Percentiles rank a stretch among this genome's conserved stretches.
phyloP scores from a whole-genome alignment of 202 grass and related monocot genomes.

The Cymbopogon flexuosus region DNA sequence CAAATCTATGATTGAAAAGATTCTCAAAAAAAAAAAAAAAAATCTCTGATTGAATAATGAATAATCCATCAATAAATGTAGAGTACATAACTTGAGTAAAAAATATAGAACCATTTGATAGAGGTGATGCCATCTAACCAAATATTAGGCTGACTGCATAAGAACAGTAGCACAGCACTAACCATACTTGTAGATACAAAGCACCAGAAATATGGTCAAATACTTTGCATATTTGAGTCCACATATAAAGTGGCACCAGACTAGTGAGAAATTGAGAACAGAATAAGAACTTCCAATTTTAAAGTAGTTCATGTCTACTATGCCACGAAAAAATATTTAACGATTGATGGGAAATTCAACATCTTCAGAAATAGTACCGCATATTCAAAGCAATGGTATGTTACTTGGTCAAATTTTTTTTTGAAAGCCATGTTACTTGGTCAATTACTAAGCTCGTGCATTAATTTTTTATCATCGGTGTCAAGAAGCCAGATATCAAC shows the following conservation, averaged over 20 bases:
- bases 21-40: too few relatives aligned
- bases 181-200: neutral
- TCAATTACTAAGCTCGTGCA: neutral
- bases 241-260: neutral
- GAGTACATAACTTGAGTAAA: neutral
- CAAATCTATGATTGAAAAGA: neutral
- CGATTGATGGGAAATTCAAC: neutral
- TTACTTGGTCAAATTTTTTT: constrained; percentile 7
- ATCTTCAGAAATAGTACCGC: neutral
- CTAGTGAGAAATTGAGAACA: neutral
- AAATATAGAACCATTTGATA: neutral
- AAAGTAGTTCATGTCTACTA: neutral
- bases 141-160: neutral
- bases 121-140: neutral
- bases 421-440: neutral
- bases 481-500: neutral
- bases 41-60: neutral
- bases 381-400: neutral
- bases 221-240: neutral
- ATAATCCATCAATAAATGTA: neutral
- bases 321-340: neutral
- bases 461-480: neutral
- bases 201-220: neutral
- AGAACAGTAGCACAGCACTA: neutral
- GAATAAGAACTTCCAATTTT: neutral